Evolutionary conservation across 345 rosid species (phyloP).

Genomic region (Sonneratia caseolaris): DNA sequence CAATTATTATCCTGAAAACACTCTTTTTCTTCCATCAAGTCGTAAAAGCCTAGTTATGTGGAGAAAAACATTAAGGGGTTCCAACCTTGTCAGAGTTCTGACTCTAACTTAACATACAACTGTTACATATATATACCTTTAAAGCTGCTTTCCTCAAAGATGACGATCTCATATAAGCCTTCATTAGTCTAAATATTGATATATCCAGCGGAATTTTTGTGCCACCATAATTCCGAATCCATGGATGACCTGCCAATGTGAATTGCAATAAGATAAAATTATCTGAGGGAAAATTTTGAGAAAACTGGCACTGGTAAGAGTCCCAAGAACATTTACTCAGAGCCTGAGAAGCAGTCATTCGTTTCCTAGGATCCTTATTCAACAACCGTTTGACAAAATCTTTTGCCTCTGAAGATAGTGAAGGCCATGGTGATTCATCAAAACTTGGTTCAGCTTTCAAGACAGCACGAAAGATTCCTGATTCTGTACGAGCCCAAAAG

Average conservation of each 20-base stretch:
- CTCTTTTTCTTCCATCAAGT: not conserved
- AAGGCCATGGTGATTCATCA: constrained; percentile 85
- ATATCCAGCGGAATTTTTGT: constrained; percentile 71
- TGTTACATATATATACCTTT: constrained; percentile 38
- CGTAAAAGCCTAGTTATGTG: no score
- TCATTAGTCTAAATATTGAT: constrained; percentile 58
- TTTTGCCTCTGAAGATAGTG: constrained; percentile 69
- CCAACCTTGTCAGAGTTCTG: not conserved
- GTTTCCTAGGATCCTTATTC: constrained; percentile 77
- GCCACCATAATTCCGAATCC: constrained; percentile 45
- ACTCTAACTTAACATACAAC: not conserved
- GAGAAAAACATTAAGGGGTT: not conserved
- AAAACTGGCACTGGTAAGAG: constrained; percentile 8
- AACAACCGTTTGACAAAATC: constrained; percentile 76
- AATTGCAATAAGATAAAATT: not conserved
- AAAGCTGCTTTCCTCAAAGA: constrained; percentile 87
- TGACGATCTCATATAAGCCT: constrained; percentile 71
- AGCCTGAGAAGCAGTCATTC: constrained; percentile 96
- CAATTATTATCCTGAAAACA: not conserved
- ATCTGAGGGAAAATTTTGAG: constrained; percentile 8
- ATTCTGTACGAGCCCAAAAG: constrained; percentile 96
- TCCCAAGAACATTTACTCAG: constrained; percentile 45
- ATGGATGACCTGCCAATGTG: constrained; percentile 71
- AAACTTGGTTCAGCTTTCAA: constrained; percentile 87
- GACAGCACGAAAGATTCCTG: constrained; percentile 86